Percentiles rank a stretch among this genome's conserved stretches.
phyloP scores from a whole-genome alignment of 148 eudicot species.

The Fallopia convolvulus region DNA sequence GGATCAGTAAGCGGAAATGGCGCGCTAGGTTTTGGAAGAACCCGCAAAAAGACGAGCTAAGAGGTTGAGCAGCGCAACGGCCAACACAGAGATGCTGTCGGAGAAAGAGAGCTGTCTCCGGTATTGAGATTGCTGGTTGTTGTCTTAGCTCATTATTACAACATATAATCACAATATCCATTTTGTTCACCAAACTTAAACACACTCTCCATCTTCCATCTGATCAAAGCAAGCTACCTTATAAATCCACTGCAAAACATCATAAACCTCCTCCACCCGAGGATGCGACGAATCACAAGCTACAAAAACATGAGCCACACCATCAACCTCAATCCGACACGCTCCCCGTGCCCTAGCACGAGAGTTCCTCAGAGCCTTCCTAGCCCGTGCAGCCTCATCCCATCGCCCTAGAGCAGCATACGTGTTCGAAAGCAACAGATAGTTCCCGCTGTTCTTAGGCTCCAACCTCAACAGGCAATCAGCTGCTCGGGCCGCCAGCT shows the following conservation, averaged over 20 bases:
- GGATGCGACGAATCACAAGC: constrained; percentile 30
- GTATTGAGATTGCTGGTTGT: constrained; percentile 53
- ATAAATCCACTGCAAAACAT: constrained; percentile 25
- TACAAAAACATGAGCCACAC: constrained; percentile 23
- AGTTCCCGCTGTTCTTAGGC: constrained; percentile 51
- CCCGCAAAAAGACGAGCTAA: neutral
- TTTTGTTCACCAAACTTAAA: neutral
- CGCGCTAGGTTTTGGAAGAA: constrained; percentile 31
- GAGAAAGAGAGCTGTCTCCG: constrained; percentile 33
- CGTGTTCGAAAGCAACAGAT: constrained; percentile 39
- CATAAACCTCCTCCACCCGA: constrained; percentile 25
- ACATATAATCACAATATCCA: neutral
- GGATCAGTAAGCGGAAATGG: constrained; percentile 13
- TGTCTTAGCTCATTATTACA: constrained; percentile 14
- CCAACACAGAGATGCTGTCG: too few species aligned
- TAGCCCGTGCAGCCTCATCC: constrained; percentile 41
- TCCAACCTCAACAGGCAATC: constrained; percentile 30
- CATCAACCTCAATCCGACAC: constrained; percentile 43
- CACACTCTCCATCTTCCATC: neutral
- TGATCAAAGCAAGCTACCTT: constrained; percentile 10
- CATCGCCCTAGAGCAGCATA: constrained; percentile 39
- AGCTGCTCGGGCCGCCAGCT: constrained; percentile 36
- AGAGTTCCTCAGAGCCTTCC: constrained; percentile 39
- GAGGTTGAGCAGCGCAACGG: neutral
- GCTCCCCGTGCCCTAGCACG: constrained; percentile 40